Conservation (phyloP, 169 alveolate species). For the Blepharisma undulans region DNA sequence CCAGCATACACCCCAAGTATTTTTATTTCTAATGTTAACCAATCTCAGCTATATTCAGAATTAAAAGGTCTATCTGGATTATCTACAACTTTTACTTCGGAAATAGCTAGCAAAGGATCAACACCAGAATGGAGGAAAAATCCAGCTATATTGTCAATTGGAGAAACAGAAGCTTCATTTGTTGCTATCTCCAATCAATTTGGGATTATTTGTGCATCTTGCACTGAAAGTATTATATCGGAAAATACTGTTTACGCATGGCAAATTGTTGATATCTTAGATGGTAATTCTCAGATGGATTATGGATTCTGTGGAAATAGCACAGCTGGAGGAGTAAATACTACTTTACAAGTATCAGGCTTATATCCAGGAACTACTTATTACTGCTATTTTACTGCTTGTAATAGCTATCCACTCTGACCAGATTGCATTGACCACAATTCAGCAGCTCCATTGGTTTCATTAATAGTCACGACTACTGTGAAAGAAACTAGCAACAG, state of each 20-base stretch:
- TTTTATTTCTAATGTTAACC: background rate
- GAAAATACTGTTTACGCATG: background rate
- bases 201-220: background rate
- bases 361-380: background rate
- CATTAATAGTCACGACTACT: background rate
- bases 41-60: background rate
- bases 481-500: background rate
- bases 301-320: background rate
- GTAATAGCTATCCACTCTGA: conserved; percentile 14
- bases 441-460: background rate
- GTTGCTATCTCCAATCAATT: background rate
- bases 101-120: background rate
- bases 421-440: background rate
- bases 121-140: background rate
- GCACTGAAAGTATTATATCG: background rate
- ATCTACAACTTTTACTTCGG: background rate
- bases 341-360: background rate
- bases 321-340: background rate
- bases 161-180: background rate
- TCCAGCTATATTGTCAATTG: background rate
- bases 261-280: background rate
- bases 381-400: background rate
- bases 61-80: background rate
- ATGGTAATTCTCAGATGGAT: background rate
- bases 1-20: background rate